Percentiles rank a stretch among this genome's conserved stretches.
Evolutionary conservation across 768 basidiomycete genomes (phyloP).

Genomic region (Suillus americanus): DNA sequence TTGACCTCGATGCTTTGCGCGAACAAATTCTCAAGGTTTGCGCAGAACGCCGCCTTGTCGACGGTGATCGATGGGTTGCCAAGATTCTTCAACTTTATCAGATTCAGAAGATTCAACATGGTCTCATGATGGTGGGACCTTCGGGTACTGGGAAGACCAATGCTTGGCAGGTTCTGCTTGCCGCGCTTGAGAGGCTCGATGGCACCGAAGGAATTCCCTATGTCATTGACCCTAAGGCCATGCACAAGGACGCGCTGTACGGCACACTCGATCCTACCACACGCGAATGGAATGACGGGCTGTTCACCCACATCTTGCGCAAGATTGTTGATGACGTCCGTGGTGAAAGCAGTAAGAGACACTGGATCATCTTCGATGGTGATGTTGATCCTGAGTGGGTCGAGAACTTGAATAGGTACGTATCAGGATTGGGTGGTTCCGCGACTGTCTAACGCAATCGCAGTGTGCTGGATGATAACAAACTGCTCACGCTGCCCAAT

Average conservation of each 20-base stretch:
- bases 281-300: constrained; percentile 98
- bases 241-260: constrained; percentile 97
- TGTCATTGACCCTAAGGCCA: constrained; percentile 98
- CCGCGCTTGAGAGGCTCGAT: constrained; percentile 87
- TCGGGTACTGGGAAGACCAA: constrained; percentile 97
- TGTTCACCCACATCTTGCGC: constrained; percentile 96
- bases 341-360: constrained; percentile 93
- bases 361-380: constrained; percentile 99
- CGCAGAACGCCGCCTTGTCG: constrained; percentile 77
- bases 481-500: constrained; percentile 93
- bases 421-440: constrained; percentile 8
- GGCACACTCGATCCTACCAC: constrained; percentile 97
- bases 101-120: constrained; percentile 99
- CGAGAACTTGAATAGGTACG: constrained; percentile 96
- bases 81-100: constrained; percentile 98
- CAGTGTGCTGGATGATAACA: constrained; percentile 99
- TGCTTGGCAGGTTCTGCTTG: constrained; percentile 92
- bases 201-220: constrained; percentile 91
- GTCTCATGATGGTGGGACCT: constrained; percentile 99
- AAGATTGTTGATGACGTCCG: constrained; percentile 99
- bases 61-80: constrained; percentile 86
- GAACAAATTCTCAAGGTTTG: constrained; percentile 87
- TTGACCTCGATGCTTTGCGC: constrained; percentile 84
- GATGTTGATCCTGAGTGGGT: constrained; percentile 99
- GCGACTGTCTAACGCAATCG: constrained; percentile 3